Evolutionary conservation across 2,329 filamentous ascomycete species (phyloP).

Genomic region (Talaromyces sp.): DNA sequence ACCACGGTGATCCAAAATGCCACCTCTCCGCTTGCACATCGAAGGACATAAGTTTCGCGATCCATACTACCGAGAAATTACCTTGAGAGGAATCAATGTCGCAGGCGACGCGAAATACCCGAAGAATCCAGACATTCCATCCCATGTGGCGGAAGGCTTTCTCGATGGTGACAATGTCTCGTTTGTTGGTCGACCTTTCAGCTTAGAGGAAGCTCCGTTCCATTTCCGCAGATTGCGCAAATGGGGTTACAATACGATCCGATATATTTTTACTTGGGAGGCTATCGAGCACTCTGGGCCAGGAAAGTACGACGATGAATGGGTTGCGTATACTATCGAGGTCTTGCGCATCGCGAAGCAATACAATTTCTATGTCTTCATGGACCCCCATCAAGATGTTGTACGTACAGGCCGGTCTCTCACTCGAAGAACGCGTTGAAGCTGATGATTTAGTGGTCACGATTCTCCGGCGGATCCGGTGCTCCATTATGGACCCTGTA

Average conservation of each 20-base stretch:
- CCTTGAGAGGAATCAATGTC: slow-evolving; percentile 89
- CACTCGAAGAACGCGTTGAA: not conserved
- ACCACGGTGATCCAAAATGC: slow-evolving; percentile 53
- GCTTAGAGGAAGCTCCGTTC: slow-evolving; percentile 72
- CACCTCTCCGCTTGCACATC: slow-evolving; percentile 72
- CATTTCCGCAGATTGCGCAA: slow-evolving; percentile 84
- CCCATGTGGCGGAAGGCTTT: slow-evolving; percentile 73
- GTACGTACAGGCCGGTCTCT: slow-evolving; percentile 49
- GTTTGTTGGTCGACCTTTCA: slow-evolving; percentile 83
- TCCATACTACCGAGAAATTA: slow-evolving; percentile 74
- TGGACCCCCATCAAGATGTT: slow-evolving; percentile 98
- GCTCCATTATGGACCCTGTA: slow-evolving; percentile 98
- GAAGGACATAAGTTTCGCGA: slow-evolving; percentile 86
- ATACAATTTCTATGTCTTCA: slow-evolving; percentile 94
- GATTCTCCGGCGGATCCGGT: slow-evolving; percentile 89
- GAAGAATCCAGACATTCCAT: slow-evolving; percentile 74
- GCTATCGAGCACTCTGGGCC: slow-evolving; percentile 93
- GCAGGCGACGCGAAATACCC: slow-evolving; percentile 89
- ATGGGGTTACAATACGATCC: slow-evolving; percentile 93
- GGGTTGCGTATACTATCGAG: slow-evolving; percentile 85
- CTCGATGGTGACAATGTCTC: slow-evolving; percentile 90
- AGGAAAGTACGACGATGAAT: slow-evolving; percentile 88
- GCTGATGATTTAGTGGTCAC: slow-evolving; percentile 66
- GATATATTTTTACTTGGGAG: slow-evolving; percentile 98
- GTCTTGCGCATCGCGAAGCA: slow-evolving; percentile 77